Evolutionary conservation across 2,329 filamentous ascomycete species (phyloP).

Genomic region (Dryadomyces quercivorus): DNA sequence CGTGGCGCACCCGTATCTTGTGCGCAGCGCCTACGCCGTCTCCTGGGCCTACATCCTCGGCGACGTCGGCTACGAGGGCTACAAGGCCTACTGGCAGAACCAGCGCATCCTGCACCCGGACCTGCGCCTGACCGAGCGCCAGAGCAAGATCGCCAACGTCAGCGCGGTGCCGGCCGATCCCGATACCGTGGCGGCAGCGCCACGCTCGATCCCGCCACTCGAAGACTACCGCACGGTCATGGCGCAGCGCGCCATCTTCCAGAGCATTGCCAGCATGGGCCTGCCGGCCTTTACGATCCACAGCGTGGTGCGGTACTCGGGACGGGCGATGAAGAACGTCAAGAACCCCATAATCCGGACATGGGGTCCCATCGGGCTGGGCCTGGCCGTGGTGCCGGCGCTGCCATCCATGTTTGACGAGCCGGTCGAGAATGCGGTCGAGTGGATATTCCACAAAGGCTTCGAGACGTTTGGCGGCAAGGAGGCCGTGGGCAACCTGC

Average conservation of each 20-base stretch:
- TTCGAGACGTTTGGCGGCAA: slow-evolving; percentile 62
- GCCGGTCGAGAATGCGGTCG: slow-evolving; percentile 82
- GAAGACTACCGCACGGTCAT: slow-evolving; percentile 89
- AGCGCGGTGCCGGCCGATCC: slow-evolving; percentile 11
- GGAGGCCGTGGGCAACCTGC: slow-evolving; percentile 40
- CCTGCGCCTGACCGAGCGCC: slow-evolving; percentile 37
- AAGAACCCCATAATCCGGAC: slow-evolving; percentile 68
- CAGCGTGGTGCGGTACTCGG: slow-evolving; percentile 81
- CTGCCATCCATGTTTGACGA: slow-evolving; percentile 79
- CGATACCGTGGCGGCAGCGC: slow-evolving; percentile 11
- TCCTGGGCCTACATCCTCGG: slow-evolving; percentile 89
- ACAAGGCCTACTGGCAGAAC: slow-evolving; percentile 87
- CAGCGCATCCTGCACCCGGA: slow-evolving; percentile 61
- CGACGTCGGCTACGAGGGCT: slow-evolving; percentile 86
- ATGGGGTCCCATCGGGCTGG: slow-evolving; percentile 82
- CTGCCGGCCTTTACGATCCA: slow-evolving; percentile 90
- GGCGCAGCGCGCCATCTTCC: slow-evolving; percentile 82
- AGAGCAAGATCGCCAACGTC: slow-evolving; percentile 36
- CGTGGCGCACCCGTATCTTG: slow-evolving; percentile 72
- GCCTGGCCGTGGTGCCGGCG: slow-evolving; percentile 66
- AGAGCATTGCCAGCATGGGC: slow-evolving; percentile 84
- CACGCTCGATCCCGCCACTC: slow-evolving; percentile 49
- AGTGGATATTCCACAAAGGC: slow-evolving; percentile 77
- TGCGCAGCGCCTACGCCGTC: slow-evolving; percentile 74
- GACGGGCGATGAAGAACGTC: slow-evolving; percentile 67